Percentiles rank a stretch among this genome's conserved stretches.
phyloP scores from a whole-genome alignment of 1,139 yeast species.

The Yamadazyma trypodendri region DNA sequence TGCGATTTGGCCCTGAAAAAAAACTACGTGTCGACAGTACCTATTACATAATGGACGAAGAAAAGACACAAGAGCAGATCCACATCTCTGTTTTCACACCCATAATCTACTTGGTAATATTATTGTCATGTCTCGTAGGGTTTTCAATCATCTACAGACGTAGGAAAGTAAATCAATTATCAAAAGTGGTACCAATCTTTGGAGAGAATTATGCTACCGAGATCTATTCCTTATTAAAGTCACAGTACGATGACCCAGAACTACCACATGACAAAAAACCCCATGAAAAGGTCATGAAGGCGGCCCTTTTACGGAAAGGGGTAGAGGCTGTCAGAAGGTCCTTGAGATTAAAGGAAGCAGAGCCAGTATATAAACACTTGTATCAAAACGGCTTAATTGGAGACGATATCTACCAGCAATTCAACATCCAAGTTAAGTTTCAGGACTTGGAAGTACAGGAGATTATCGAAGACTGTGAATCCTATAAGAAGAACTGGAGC shows the following conservation, averaged over 20 bases:
- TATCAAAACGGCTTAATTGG: conserved; percentile 91
- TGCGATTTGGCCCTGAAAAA: too few relatives aligned
- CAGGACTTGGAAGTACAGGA: conserved; percentile 81
- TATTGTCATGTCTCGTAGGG: conserved; percentile 67
- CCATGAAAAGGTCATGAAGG: conserved; percentile 79
- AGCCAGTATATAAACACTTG: conserved; percentile 63
- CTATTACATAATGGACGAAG: conserved; percentile 26
- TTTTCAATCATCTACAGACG: conserved; percentile 73
- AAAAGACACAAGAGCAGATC: conserved; percentile 23
- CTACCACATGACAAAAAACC: conserved; percentile 50
- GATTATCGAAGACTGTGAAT: conserved; percentile 74
- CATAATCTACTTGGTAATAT: conserved; percentile 68
- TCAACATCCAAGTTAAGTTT: conserved; percentile 70
- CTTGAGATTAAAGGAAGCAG: conserved; percentile 69
- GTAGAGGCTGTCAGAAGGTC: conserved; percentile 70
- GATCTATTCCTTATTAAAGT: conserved; percentile 59
- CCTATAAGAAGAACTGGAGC: conserved; percentile 76
- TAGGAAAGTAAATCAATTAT: conserved; percentile 52
- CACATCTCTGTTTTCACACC: conserved; percentile 85
- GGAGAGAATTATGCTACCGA: conserved; percentile 65
- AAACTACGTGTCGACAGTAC: conserved; percentile 5
- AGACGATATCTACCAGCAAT: conserved; percentile 82
- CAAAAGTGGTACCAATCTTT: conserved; percentile 66
- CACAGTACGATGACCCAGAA: conserved; percentile 40
- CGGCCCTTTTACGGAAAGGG: conserved; percentile 77